Evolutionary conservation across 2,329 filamentous ascomycete species (phyloP).

Genomic region (Pyrenophora graminea): DNA sequence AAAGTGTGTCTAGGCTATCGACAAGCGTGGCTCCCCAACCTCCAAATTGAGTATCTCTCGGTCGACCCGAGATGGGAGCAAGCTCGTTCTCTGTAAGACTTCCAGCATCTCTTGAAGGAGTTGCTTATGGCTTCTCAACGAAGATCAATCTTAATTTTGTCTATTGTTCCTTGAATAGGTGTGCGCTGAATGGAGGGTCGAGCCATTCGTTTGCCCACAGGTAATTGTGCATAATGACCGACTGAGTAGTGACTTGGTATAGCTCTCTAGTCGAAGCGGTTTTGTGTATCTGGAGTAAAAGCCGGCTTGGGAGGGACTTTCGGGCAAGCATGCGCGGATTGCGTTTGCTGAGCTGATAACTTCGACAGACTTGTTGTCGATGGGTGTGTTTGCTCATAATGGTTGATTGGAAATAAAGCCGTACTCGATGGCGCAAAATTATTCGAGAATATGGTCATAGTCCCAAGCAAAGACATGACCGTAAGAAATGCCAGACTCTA

Average conservation of each 20-base stretch:
- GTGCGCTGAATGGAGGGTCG: background rate
- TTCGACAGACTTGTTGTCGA: no score
- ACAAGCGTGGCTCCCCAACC: conserved; percentile 54
- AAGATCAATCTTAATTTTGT: background rate
- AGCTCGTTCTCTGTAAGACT: conserved; percentile 57
- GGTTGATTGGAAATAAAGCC: conserved; percentile 5
- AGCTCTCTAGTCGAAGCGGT: conserved; percentile 21
- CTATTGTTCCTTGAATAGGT: no score
- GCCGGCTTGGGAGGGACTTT: conserved; percentile 13
- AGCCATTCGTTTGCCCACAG: background rate
- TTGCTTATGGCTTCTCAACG: conserved; percentile 34
- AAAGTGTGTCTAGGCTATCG: conserved; percentile 52
- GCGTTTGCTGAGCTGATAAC: background rate
- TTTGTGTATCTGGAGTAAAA: conserved; percentile 15
- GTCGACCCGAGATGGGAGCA: conserved; percentile 47
- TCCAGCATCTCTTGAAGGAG: conserved; percentile 47
- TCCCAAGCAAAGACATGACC: conserved; percentile 10
- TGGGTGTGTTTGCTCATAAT: background rate
- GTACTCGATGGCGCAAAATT: conserved; percentile 5
- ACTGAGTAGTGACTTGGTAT: conserved; percentile 15
- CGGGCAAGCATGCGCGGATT: conserved; percentile 15
- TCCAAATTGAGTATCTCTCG: conserved; percentile 46
- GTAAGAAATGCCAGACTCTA: conserved; percentile 16
- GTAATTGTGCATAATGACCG: conserved; percentile 11
- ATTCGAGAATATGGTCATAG: conserved; percentile 14